Base-by-base conservation (phyloP, 352 stramenopile species). In the Aphanomyces astaci region DNA sequence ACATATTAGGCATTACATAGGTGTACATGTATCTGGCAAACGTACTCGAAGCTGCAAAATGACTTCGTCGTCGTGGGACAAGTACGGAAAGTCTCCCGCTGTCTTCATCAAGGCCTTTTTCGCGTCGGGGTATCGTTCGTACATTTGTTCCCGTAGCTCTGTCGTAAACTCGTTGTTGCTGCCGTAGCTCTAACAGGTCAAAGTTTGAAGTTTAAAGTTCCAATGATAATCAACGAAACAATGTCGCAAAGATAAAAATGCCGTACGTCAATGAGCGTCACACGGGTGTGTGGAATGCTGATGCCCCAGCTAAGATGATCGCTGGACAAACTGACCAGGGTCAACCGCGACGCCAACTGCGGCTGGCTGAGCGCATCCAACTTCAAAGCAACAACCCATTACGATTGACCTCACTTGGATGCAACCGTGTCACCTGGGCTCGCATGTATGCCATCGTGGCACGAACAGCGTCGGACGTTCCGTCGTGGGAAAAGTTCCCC, bases 51-150 rank as follows among this genome's bases (percentile, higher is more conserved):
- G 62, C 52, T 89, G 74, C 80, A 92, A 85, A 57, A 79, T 80
- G 24, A 90, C 83, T 39, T 92, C 78, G 45, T 90, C 81, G 27
- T 85, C 73, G 28, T 90, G 83, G 27, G 83, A 90, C 3, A 92
- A 68, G 39, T 88, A 92, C 11, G 83, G 81, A 43, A 90, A 92
- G 43, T 84, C 78, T 17, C 80, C 80, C 22, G 73, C 79, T 22
- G 81, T 76, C 55, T 86, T 90, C 66, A 92, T 72, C 73, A 89
- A 75, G 27, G 81, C 81, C 43, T 68, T 68, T 24, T 68, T 68
- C 2, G 62, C 46, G 24, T 57, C 46, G 1, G 40, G 43, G 51
- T 60, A 68, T 3, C 62, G 48, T 24, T 52, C 32, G 43, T 68
- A 43, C 48, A 68, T 68, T 45, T 56, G 31, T 45, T 66, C 39